Conservation (phyloP, 805 yeast genomes). For the Kodamaea jinghongensis region DNA sequence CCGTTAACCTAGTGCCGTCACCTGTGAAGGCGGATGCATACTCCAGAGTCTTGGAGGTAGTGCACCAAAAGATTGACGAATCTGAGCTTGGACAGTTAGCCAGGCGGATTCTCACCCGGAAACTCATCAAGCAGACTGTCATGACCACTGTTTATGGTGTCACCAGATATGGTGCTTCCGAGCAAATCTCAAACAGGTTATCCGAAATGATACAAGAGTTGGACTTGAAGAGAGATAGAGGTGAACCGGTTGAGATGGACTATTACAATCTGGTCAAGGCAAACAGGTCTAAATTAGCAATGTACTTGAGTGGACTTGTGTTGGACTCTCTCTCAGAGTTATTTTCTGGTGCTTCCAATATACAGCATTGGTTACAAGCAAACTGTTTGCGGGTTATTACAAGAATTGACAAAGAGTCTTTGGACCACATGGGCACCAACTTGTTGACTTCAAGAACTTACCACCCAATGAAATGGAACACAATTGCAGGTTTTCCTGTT, state of each 20-base stretch:
- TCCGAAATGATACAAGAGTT: slow-evolving; percentile 20
- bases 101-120: slow-evolving; percentile 22
- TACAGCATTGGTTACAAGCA: slow-evolving; percentile 35
- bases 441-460: slow-evolving; percentile 20
- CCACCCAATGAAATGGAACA: slow-evolving; percentile 43
- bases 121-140: slow-evolving; percentile 39
- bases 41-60: slow-evolving; percentile 24
- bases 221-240: slow-evolving; percentile 6
- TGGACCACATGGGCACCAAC: slow-evolving; percentile 12
- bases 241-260: slow-evolving; percentile 1
- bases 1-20: slow-evolving; percentile 35
- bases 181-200: slow-evolving; percentile 28
- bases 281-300: slow-evolving; percentile 7
- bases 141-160: slow-evolving; percentile 49
- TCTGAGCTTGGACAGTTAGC: not conserved
- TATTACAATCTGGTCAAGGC: not conserved
- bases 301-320: slow-evolving; percentile 21
- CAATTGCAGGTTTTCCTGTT: slow-evolving; percentile 40
- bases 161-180: slow-evolving; percentile 34
- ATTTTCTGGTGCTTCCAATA: slow-evolving; percentile 30
- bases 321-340: slow-evolving; percentile 27
- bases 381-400: slow-evolving; percentile 30
- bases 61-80: slow-evolving; percentile 12
- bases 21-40: slow-evolving; percentile 27
- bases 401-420: slow-evolving; percentile 21